Conservation (phyloP, 108 stramenopile species). For the Skeletonema menzelii region DNA sequence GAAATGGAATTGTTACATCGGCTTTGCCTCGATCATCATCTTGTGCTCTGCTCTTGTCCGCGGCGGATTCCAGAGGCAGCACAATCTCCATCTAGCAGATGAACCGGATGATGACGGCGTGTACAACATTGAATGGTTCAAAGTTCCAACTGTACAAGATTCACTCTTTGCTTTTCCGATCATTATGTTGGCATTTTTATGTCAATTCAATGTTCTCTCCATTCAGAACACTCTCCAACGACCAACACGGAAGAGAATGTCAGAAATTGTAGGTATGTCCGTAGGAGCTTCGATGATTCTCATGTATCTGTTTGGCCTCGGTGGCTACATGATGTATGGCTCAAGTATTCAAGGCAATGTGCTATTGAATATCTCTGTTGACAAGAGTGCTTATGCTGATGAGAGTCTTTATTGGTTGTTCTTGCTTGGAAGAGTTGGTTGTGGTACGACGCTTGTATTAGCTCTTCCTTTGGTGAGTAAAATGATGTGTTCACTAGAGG, state of each 20-base stretch:
- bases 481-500: not conserved
- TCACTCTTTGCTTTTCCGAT: not conserved
- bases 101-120: not conserved
- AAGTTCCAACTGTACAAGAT: not conserved
- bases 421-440: not conserved
- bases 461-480: slow-evolving; percentile 1
- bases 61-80: not conserved
- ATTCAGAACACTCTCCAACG: not conserved
- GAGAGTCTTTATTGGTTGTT: not conserved
- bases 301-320: not conserved
- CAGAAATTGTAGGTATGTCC: not conserved
- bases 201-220: not conserved
- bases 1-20: not conserved
- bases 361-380: not conserved
- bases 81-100: not conserved
- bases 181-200: not conserved
- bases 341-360: not conserved
- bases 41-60: not conserved
- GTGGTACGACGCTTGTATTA: not conserved
- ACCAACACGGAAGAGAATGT: not conserved
- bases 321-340: slow-evolving; percentile 3
- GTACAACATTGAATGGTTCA: not conserved
- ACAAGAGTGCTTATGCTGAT: not conserved
- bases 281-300: not conserved
- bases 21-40: not conserved